Base-by-base conservation (phyloP, 371 early-diverging fungal genomes). In the Zychaea mexicana region DNA sequence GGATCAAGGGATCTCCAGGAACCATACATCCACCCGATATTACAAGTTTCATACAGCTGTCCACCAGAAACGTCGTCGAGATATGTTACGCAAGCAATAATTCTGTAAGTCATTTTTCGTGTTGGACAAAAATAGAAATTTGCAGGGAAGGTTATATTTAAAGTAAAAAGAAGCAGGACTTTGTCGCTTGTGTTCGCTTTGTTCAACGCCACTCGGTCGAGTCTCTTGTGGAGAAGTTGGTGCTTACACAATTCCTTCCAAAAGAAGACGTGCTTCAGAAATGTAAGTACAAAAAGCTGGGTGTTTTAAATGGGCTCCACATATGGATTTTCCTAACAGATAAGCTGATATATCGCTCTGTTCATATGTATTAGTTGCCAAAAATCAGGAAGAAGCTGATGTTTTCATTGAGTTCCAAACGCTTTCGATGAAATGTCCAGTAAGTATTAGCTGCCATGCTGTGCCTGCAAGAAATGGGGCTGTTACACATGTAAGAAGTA, bases 21-120 rank as follows among this genome's bases (percentile, higher is more conserved):
- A 87, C 88, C 2, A 87, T 87, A 0, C 69, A 82, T 42, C 88
- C 90, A 2, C 79, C 83, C 3, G 84, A 89, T 63, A 69, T 89
- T 26, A 85, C 88, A 2, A 52, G 63, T 4, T 75, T 85, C 45
- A 73, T 72, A 45, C 60, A 65, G 27, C 60, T 78, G 15, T 60
- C 69, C 0, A 39, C 61, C 0, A 54, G 55, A 22, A 87, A 89
- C 59, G 73, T 60, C n/a, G 63, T 87, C 9, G 86, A 89, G 55
- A 67, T 89, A 8, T 67, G 81, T 1, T 89, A 87, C 69, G 83
- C 79, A n/a, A 84, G 84, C 66, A 80, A 82, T 0, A 62, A 73
- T 2, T 73, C 76, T 75, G 85, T 85, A 73, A 58, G 46, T 17
- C n/a, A 24, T 21, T 31, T n/a, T n/a, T n/a, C n/a, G n/a, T n/a